Evolutionary conservation across 108 stramenopile species (phyloP).

Genomic region (Nannochloropsis gaditana): DNA sequence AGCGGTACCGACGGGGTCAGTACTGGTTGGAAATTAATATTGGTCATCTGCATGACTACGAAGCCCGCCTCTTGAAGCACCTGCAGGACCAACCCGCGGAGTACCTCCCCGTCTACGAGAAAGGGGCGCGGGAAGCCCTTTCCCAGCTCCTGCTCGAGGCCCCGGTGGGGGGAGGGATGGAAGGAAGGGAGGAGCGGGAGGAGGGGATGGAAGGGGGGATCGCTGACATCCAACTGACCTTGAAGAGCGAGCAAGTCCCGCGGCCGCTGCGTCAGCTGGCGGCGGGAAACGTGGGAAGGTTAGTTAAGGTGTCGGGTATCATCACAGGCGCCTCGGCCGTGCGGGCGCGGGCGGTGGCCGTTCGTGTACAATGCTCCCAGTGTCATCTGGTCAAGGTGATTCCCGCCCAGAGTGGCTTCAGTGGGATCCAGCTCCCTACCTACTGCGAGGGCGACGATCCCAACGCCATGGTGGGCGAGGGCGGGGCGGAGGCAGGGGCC

Average conservation of each 20-base stretch:
- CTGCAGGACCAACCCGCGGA: slow-evolving; percentile 46
- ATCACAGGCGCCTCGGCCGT: slow-evolving; percentile 78
- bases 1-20: slow-evolving; percentile 52
- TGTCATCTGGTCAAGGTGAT: slow-evolving; percentile 64
- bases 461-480: slow-evolving; percentile 57
- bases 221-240: slow-evolving; percentile 48
- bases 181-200: slow-evolving; percentile 36
- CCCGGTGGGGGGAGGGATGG: slow-evolving; percentile 24
- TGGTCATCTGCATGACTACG: slow-evolving; percentile 55
- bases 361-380: slow-evolving; percentile 72
- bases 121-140: slow-evolving; percentile 55
- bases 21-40: slow-evolving; percentile 54
- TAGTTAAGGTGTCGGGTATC: slow-evolving; percentile 80
- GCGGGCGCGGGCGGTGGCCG: slow-evolving; percentile 67
- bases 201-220: slow-evolving; percentile 43
- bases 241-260: slow-evolving; percentile 50
- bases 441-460: slow-evolving; percentile 28
- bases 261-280: slow-evolving; percentile 79
- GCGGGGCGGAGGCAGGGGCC: not conserved
- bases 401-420: slow-evolving; percentile 49
- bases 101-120: slow-evolving; percentile 50
- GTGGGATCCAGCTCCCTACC: slow-evolving; percentile 57
- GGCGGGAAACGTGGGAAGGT: slow-evolving; percentile 81
- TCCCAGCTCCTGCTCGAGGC: slow-evolving; percentile 42
- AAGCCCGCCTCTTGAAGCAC: slow-evolving; percentile 51